Evolutionary conservation across 2,329 filamentous ascomycete species (phyloP).

Genomic region (Stagonosporopsis cucurbitacearum): DNA sequence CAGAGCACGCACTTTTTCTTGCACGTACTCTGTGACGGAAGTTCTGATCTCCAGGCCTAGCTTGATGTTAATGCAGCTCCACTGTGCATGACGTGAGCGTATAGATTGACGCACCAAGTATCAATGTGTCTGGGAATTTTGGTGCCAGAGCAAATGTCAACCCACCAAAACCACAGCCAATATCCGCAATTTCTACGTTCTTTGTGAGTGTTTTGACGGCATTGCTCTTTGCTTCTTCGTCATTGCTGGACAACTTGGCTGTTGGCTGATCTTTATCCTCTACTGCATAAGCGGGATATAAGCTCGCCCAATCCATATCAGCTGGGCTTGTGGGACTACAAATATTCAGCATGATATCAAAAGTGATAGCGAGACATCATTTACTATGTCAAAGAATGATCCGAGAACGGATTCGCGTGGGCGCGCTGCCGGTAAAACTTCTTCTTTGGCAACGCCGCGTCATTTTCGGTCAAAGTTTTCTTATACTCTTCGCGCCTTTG

Average conservation of each 20-base stretch:
- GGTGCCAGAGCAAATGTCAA: slow-evolving; percentile 85
- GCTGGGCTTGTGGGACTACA: slow-evolving; percentile 76
- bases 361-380: background rate
- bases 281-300: slow-evolving; percentile 75
- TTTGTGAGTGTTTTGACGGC: slow-evolving; percentile 57
- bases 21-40: slow-evolving; percentile 88
- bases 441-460: slow-evolving; percentile 80
- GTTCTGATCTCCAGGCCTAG: slow-evolving; percentile 89
- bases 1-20: slow-evolving; percentile 83
- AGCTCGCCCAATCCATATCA: slow-evolving; percentile 88
- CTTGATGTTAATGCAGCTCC: background rate
- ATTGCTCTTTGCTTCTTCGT: slow-evolving; percentile 31
- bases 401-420: slow-evolving; percentile 97
- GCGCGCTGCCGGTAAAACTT: slow-evolving; percentile 96
- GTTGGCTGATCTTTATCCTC: background rate
- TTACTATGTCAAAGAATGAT: slow-evolving; percentile 88
- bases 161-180: slow-evolving; percentile 95
- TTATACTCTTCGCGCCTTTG: slow-evolving; percentile 58
- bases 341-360: slow-evolving; percentile 22
- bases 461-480: slow-evolving; percentile 47
- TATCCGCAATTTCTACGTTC: slow-evolving; percentile 90
- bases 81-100: background rate
- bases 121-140: slow-evolving; percentile 77
- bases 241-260: slow-evolving; percentile 36
- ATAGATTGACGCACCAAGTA: slow-evolving; percentile 70